Evolutionary conservation across 345 rosid genomes (phyloP).

Genomic region (Ceriops decandra): DNA sequence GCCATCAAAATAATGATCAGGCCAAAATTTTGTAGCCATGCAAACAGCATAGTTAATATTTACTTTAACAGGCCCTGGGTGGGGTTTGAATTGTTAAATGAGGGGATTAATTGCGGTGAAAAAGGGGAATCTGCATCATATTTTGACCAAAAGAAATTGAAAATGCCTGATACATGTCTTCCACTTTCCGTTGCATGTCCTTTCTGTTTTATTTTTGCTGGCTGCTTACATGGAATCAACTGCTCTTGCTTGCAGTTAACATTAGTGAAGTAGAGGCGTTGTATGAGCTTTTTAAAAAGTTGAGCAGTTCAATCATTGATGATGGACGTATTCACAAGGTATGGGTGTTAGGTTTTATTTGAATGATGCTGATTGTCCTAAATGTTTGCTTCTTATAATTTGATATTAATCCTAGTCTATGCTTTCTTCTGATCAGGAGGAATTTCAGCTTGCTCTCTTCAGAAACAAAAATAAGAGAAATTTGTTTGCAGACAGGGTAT

Average conservation of each 20-base stretch:
- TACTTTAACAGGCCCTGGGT: not conserved
- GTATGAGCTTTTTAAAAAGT: constrained; percentile 70
- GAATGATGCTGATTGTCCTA: not conserved
- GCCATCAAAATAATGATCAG: not conserved
- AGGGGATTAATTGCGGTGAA: not conserved
- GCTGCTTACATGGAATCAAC: not conserved
- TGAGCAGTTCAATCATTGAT: constrained; percentile 76
- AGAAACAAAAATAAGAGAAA: constrained; percentile 64
- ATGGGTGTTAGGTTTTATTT: not conserved
- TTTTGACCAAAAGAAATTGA: not conserved
- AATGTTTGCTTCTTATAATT: not conserved
- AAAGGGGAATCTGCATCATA: not conserved
- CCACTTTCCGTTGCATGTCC: not conserved
- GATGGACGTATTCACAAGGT: constrained; percentile 96
- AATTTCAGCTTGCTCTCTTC: constrained; percentile 87
- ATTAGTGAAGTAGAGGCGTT: constrained; percentile 77
- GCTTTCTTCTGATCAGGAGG: constrained; percentile 50
- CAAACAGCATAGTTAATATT: not conserved
- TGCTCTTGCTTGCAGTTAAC: constrained; percentile 50
- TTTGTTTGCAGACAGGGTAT: constrained; percentile 89
- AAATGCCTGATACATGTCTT: not conserved
- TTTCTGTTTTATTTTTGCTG: not conserved
- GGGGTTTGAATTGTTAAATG: too few species aligned
- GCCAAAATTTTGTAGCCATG: not conserved
- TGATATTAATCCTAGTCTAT: not conserved